Evolutionary conservation across 2,329 filamentous ascomycete genomes (phyloP), one percentile per base, ranked within the genome.

Genomic region (Ophiocordyceps camponoti-leonardi): DNA sequence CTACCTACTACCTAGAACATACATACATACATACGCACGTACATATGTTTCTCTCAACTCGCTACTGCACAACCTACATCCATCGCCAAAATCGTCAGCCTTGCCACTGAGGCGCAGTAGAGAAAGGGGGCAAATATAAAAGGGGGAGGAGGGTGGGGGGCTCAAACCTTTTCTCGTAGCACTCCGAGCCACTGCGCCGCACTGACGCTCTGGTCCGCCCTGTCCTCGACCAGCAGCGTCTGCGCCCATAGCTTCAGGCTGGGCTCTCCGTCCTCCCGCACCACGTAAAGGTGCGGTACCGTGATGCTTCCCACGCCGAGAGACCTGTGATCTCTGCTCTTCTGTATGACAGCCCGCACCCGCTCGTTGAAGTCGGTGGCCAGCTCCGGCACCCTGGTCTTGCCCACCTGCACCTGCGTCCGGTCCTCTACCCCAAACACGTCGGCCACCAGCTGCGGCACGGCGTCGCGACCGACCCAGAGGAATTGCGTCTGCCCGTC

Each of bases 331-430:
- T 96, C 90, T 47, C 82, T 75, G 61, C 86, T 94, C 78, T 98
- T 98, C 55, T 88, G 81, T 47, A 95, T 68, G 11, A 98, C 87
- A 7, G 83, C 84, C 44, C 92, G 79, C 33, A 98, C 82, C 23
- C 90, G 79, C 68, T 96, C 90, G 64, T 87, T 96, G 72, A 96
- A 95, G 61, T 98, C 92, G 54, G 86, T 90, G 54, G 96, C 92
- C 37, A 96, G 67, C 53, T 93, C 81, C 0, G 90, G 87, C 51
- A 98, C 64, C 5, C 79, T 77, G 22, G 81, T 81, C 73, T 98
- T 98, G 61, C 92, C 92, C 50, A 95, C 86, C 52, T 86, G 87
- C 49, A 98, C 69, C 58, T 86, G 82, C 37, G 79, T 80, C 58
- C 84, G 80, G 63, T 95, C 88, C 42, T 81, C 72, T 12, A 92